phyloP scores from a whole-genome alignment of 1,284 basidiomycete genomes.

The Pholiota adiposa region DNA sequence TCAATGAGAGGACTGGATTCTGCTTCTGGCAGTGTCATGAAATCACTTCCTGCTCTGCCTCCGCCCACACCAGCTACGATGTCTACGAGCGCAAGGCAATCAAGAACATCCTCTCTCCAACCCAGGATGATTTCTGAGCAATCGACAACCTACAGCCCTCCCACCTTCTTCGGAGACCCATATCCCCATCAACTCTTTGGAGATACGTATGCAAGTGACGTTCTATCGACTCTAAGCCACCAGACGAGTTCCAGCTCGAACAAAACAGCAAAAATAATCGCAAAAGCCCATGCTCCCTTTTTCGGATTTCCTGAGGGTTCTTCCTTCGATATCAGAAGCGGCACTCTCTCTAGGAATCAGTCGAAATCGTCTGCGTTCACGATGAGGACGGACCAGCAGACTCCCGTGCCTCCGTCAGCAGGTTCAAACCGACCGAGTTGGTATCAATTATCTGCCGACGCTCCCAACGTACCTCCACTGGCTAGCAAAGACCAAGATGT shows the following conservation, averaged over 20 bases:
- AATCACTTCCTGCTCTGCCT: neutral
- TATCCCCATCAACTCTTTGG: no score
- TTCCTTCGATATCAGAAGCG: conserved; percentile 6
- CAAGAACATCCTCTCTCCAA: neutral
- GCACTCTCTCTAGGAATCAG: neutral
- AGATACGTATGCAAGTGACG: neutral
- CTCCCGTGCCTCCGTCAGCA: neutral
- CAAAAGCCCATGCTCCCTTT: neutral
- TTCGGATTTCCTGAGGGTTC: conserved; percentile 1
- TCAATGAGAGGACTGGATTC: neutral
- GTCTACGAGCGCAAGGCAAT: neutral
- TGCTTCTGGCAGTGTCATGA: neutral
- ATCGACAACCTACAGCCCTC: neutral
- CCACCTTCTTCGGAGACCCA: neutral
- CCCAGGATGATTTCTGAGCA: neutral
- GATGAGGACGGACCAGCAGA: neutral
- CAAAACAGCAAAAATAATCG: neutral
- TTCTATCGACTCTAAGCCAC: neutral
- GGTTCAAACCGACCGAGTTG: neutral
- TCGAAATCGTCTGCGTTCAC: conserved; percentile 9
- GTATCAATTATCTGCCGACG: neutral
- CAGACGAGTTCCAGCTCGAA: conserved; percentile 1
- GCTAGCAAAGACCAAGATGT: neutral
- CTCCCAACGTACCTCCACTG: neutral
- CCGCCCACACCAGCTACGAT: neutral